A percentile compares a stretch with the other conserved stretches of the same genome.
Conservation (phyloP, 2,329 filamentous ascomycete genomes). For the Elsinoe perseae region DNA sequence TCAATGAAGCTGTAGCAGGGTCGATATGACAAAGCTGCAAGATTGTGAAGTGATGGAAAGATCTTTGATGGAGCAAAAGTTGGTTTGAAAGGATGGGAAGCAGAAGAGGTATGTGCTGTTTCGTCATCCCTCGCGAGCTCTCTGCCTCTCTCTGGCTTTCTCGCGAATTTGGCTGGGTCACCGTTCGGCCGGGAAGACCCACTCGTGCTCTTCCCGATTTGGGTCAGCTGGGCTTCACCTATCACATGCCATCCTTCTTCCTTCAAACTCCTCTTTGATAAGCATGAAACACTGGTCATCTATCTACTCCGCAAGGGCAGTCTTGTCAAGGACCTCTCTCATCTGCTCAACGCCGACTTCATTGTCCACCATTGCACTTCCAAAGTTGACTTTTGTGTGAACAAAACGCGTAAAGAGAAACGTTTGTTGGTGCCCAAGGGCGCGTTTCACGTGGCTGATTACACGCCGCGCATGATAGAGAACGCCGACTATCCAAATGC, state of each 20-base stretch:
- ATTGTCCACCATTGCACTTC: too few species aligned
- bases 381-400: too few species aligned
- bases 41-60: background rate
- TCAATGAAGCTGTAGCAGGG: conserved; percentile 7
- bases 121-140: background rate
- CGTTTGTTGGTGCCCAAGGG: background rate
- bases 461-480: too few species aligned
- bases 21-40: background rate
- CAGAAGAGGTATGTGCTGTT: background rate
- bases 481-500: too few species aligned
- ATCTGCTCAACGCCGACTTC: too few species aligned
- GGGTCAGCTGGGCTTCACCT: background rate
- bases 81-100: background rate
- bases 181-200: background rate
- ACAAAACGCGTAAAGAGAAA: background rate
- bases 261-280: background rate
- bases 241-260: background rate
- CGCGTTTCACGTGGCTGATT: background rate
- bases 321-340: too few species aligned
- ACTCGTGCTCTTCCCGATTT: background rate
- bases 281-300: background rate
- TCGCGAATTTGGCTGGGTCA: background rate
- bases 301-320: too few species aligned
- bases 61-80: background rate
- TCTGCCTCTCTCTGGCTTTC: too few species aligned